Base-by-base conservation (phyloP, 2,329 filamentous ascomycete species). In the Trichoderma sp. region DNA sequence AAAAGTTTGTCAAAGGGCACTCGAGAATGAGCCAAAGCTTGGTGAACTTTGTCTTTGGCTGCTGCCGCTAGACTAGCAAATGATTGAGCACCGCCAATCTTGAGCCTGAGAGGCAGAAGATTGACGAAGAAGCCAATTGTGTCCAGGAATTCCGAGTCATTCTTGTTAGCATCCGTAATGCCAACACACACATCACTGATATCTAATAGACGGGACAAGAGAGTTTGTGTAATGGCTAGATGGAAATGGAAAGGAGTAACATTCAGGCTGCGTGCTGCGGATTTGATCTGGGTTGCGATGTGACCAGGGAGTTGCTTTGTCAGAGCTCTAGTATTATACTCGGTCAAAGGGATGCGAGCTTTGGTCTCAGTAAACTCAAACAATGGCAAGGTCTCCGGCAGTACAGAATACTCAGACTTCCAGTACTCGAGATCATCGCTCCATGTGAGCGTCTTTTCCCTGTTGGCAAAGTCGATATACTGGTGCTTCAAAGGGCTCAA, bases 1-100 rank as follows among this genome's bases (percentile, higher is more conserved):
- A 87, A 76, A 0, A 87, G 73, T 0, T 83, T 75, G 66, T 87
- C 81, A 68, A 87, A 85, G 0, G 86, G 86, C 4, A 87, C n/a
- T 14, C 28, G 18, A 28, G 36, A 67, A 43, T 72, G 61, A 32
- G 61, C 60, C 76, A 0, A 74, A 7, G 0, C 83, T 77, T 72
- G 18, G 24, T 39, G 34, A 9, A 56, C 64, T 28, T 56, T 58
- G 12, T 56, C 15, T 18, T 21, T 30, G 11, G 64, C 32, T n/a
- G 14, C 26, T 4, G 26, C 2, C 8, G 47, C 28, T 30, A 67
- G n/a, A 4, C 30, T 43, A 3, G 43, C 30, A n/a, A 67, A 67
- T 3, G 26, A 30, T 24, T 56, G 83, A 56, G 84, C 79, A 2
- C 83, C 76, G 0, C n/a, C 26, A 7, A 6, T 30, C 15, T 24